A percentile compares a stretch with the other conserved stretches of the same genome.
These are phyloP conservation scores for Alternaria arborescens DNA, from an alignment of 2,329 filamentous ascomycete species.

Conservation along the genomic window DNA sequence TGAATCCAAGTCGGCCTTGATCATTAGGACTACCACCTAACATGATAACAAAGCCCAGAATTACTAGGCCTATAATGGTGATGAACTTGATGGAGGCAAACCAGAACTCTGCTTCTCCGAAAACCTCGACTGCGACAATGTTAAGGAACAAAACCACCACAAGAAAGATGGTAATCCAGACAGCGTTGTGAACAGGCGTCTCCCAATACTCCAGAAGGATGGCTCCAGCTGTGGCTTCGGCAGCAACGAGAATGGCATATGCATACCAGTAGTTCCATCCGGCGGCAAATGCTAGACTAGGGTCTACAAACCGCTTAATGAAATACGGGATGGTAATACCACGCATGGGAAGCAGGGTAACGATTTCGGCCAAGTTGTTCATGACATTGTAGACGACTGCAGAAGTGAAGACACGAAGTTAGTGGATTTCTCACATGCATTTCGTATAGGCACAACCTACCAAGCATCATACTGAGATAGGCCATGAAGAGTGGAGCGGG, in stretches of 20 bases:
- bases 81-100: constrained; percentile 62
- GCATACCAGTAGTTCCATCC: constrained; percentile 44
- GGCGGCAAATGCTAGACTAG: constrained; percentile 49
- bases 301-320: constrained; percentile 59
- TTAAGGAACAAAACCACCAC: constrained; percentile 47
- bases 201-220: constrained; percentile 50
- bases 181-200: constrained; percentile 41
- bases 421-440: no score
- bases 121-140: constrained; percentile 47
- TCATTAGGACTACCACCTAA: constrained; percentile 47
- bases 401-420: no score
- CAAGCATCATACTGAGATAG: constrained; percentile 50
- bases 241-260: constrained; percentile 47
- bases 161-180: constrained; percentile 51
- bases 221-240: constrained; percentile 45
- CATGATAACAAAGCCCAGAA: constrained; percentile 49
- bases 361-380: constrained; percentile 53
- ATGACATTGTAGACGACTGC: constrained; percentile 50
- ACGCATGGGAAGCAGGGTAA: constrained; percentile 52
- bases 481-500: constrained; percentile 50
- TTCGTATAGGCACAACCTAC: no score
- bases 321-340: constrained; percentile 51
- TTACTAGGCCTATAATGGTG: constrained; percentile 48
- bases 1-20: constrained; percentile 62
- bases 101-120: constrained; percentile 61